Evolutionary conservation across 805 yeast species (phyloP).

Genomic region (Yamadazyma olivae): DNA sequence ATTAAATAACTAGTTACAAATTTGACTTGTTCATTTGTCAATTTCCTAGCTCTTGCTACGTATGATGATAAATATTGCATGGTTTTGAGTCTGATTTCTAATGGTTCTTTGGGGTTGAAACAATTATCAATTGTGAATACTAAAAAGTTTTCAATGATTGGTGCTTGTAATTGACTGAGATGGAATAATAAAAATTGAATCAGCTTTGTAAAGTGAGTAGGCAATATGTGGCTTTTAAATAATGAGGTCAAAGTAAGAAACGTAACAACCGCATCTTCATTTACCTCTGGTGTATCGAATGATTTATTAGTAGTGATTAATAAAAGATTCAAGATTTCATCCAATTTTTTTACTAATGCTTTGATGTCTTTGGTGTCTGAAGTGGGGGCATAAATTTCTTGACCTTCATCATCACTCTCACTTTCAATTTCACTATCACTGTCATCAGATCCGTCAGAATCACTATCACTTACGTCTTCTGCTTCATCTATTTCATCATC

Average conservation of each 20-base stretch:
- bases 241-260: slow-evolving; percentile 73
- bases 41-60: slow-evolving; percentile 78
- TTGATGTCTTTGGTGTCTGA: slow-evolving; percentile 44
- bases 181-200: slow-evolving; percentile 83
- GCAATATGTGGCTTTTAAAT: slow-evolving; percentile 78
- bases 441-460: slow-evolving; percentile 17
- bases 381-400: slow-evolving; percentile 17
- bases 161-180: slow-evolving; percentile 76
- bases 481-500: slow-evolving; percentile 33
- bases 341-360: slow-evolving; percentile 66
- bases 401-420: slow-evolving; percentile 19
- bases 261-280: slow-evolving; percentile 53
- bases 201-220: slow-evolving; percentile 88
- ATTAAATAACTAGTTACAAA: slow-evolving; percentile 80
- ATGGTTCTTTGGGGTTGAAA: slow-evolving; percentile 62
- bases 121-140: slow-evolving; percentile 82
- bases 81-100: slow-evolving; percentile 80
- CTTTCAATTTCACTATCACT: slow-evolving; percentile 27
- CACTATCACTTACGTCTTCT: slow-evolving; percentile 37
- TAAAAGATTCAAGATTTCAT: slow-evolving; percentile 59
- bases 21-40: slow-evolving; percentile 68
- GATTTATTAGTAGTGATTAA: slow-evolving; percentile 48
- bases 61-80: slow-evolving; percentile 90
- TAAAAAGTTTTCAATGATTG: slow-evolving; percentile 79
- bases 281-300: slow-evolving; percentile 32